A percentile compares a stretch with the other conserved stretches of the same genome.
phyloP scores from a whole-genome alignment of 2,329 filamentous ascomycete genomes.

The Annulohypoxylon truncatum region DNA sequence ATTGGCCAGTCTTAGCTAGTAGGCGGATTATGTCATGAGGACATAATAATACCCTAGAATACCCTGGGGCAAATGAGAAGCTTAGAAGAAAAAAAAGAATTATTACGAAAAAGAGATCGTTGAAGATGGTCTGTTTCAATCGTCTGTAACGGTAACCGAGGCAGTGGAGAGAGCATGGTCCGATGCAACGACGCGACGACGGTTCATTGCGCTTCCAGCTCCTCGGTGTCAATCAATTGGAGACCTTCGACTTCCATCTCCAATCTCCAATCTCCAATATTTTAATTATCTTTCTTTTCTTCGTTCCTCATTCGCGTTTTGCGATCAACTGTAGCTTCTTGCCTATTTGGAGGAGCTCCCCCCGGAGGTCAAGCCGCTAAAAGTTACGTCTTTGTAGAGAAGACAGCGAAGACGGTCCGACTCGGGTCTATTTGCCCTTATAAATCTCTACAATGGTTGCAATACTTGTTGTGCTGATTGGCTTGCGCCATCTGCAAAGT shows the following conservation, averaged over 20 bases:
- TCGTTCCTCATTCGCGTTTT: background rate
- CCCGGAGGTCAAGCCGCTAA: conserved; percentile 9
- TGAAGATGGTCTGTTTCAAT: background rate
- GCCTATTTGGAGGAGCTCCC: background rate
- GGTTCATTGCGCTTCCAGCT: conserved; percentile 1
- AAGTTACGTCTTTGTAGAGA: conserved; percentile 14
- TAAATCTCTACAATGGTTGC: background rate
- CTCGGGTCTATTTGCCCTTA: conserved; percentile 29
- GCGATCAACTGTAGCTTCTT: background rate
- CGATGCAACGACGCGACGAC: conserved; percentile 12
- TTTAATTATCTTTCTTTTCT: background rate
- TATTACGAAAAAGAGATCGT: background rate
- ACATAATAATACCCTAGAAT: background rate
- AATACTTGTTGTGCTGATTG: conserved; percentile 12
- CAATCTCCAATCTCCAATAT: background rate
- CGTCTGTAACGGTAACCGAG: conserved; percentile 1
- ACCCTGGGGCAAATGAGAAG: conserved; percentile 1
- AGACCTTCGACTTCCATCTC: background rate
- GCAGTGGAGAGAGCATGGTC: background rate
- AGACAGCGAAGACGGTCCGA: conserved; percentile 40
- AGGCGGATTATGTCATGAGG: conserved; percentile 22
- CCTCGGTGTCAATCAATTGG: conserved; percentile 10
- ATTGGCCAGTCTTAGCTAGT: conserved; percentile 24
- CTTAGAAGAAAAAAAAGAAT: background rate
- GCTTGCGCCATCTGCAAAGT: conserved; percentile 17